Percentiles rank a stretch among this genome's conserved stretches.
phyloP scores from a whole-genome alignment of 1,139 yeast genomes.

The Kurtzmaniella quercitrusa region DNA sequence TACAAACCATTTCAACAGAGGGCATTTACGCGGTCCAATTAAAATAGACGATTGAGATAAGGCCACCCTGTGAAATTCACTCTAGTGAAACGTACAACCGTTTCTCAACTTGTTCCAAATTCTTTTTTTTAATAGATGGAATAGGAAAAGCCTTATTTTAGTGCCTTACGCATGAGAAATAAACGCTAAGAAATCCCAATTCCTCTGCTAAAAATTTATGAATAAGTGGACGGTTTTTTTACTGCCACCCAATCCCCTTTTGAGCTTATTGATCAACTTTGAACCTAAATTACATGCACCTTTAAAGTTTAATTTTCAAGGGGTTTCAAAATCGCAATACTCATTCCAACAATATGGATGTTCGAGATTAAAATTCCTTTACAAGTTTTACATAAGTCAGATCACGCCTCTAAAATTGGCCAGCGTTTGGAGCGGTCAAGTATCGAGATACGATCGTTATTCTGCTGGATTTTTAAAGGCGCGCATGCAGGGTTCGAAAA shows the following conservation, averaged over 20 bases:
- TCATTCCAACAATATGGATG: neutral
- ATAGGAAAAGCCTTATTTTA: neutral
- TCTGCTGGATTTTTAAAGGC: neutral
- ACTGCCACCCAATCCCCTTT: neutral
- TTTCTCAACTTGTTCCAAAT: neutral
- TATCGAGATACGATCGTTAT: neutral
- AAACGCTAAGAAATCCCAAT: neutral
- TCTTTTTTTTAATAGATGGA: neutral
- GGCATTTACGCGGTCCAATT: neutral
- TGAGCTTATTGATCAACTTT: neutral
- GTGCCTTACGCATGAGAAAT: neutral
- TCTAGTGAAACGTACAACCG: neutral
- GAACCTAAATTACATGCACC: slow-evolving; percentile 1
- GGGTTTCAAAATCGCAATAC: neutral
- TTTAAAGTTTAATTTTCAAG: neutral
- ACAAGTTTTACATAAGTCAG: neutral
- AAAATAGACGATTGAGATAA: neutral
- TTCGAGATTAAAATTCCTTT: neutral
- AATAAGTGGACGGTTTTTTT: neutral
- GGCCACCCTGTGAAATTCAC: neutral
- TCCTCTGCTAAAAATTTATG: neutral
- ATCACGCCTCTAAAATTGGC: neutral
- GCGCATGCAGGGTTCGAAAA: neutral
- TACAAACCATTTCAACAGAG: neutral
- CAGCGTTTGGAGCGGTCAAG: neutral